Base-by-base conservation (phyloP, 192 early-diverging fungal species). In the Dissophora ornata region DNA sequence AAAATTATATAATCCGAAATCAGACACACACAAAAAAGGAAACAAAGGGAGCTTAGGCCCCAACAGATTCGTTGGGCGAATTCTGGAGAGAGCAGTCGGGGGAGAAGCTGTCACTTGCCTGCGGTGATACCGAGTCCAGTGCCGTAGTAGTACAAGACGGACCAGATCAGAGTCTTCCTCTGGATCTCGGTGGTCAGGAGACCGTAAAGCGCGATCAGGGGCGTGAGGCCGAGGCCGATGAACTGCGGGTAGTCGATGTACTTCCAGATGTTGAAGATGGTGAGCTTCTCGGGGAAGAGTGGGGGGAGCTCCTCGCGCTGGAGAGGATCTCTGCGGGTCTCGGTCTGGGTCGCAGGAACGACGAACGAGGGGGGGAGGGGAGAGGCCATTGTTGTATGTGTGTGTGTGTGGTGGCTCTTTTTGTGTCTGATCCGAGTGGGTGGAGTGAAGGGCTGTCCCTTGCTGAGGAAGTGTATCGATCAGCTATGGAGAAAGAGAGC, bases 111-210 rank as follows among this genome's bases (percentile, higher is more conserved):
- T 6, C 22, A 62, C 83, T 62, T 80, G 88, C 89, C 94, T 57
- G 92, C 93, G n/a, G 93, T 95, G 61, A 95, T 92, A 36, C 96
- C 95, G 32, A 96, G 78, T 0, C 93, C 95, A 13, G 94, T 95
- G 44, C 88, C 59, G 53, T 87, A 89, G 67, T 95, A 95, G 65
- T 88, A 95, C 2, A 84, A 32, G n/a, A 90, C 41, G 4, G 89
- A 68, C 81, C 90, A 95, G 61, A 92, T 67, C 40, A 90, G 67
- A 3, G 96, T 98, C 82, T 91, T 88, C 21, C 50, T 47, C 34
- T 70, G 73, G 42, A 96, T 58, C 38, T 87, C 79, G 13, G 93
- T 93, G 47, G 89, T 94, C 28, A 90, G 67, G 40, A 90, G 47
- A 65, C 94, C 93, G 67, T 96, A 95, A 22, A 95, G 58, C 38